Evolutionary conservation across 192 early-diverging fungal species (phyloP).

Genomic region (Coemansia sp.): DNA sequence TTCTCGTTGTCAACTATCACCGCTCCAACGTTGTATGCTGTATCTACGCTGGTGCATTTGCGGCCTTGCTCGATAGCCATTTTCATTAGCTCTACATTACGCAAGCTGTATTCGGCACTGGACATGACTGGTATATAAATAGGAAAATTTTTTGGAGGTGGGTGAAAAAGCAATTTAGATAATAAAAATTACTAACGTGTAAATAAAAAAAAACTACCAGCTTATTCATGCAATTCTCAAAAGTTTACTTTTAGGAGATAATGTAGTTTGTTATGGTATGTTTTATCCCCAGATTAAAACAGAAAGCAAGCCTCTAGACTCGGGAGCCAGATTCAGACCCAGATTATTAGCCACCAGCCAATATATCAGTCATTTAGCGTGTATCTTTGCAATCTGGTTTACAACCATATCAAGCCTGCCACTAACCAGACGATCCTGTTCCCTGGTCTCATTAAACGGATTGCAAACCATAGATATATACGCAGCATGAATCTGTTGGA

Average conservation of each 20-base stretch:
- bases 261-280: too few species aligned
- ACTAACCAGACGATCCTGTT: conserved; percentile 56
- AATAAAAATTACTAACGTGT: not conserved
- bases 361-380: not conserved
- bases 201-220: too few species aligned
- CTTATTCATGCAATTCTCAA: too few species aligned
- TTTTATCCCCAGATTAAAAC: too few species aligned
- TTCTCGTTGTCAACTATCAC: conserved; percentile 54
- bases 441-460: conserved; percentile 79
- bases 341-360: not conserved
- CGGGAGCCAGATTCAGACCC: not conserved
- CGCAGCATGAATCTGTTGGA: conserved; percentile 78
- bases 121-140: not conserved
- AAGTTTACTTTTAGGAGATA: too few species aligned
- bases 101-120: not conserved
- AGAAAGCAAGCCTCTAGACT: too few species aligned
- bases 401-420: conserved; percentile 60
- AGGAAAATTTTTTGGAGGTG: not conserved
- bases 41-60: conserved; percentile 65
- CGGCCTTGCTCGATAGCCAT: conserved; percentile 76
- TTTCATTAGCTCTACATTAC: conserved; percentile 68
- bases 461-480: conserved; percentile 80
- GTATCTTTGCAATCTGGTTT: conserved; percentile 55
- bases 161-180: not conserved
- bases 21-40: conserved; percentile 94